These are phyloP conservation scores for Oryza punctata DNA, from an alignment of 176 grass and related monocot genomes.

Conservation along the genomic window DNA sequence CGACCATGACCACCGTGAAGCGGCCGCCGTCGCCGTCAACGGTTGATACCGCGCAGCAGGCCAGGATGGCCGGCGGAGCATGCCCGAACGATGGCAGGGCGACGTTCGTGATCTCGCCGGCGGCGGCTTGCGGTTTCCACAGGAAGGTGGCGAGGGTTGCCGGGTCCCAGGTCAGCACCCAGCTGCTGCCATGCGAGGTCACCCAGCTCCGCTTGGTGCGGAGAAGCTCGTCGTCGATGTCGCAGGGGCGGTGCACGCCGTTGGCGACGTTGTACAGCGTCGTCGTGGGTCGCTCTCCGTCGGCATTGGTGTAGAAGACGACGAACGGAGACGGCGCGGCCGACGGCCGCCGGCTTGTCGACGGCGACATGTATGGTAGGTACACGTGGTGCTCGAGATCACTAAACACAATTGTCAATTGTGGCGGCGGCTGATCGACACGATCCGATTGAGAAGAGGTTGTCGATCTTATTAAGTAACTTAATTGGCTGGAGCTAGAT, in stretches of 20 bases:
- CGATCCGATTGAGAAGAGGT: no score
- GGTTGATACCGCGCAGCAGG: no score
- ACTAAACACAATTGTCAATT: no score
- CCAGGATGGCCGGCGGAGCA: no score
- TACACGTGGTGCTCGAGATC: no score
- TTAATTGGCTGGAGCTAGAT: no score
- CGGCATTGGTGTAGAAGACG: not conserved
- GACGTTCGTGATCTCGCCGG: no score
- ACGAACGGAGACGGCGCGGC: not conserved
- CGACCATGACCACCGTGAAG: no score
- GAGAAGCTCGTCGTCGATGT: not conserved
- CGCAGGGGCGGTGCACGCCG: not conserved
- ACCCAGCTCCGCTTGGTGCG: not conserved
- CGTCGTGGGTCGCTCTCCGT: not conserved
- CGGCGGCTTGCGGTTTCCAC: not conserved
- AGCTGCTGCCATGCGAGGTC: not conserved
- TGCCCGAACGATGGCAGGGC: no score
- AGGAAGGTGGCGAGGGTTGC: slow-evolving; percentile 21
- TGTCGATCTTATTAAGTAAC: no score
- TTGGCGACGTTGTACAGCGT: not conserved
- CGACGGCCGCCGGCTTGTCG: not conserved
- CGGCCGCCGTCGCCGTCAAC: no score
- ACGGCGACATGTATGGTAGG: not conserved
- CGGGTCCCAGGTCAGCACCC: not conserved
- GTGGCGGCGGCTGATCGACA: no score